Percentiles rank a stretch among this genome's conserved stretches.
Conservation (phyloP, 2,329 filamentous ascomycete species). For the Stagonosporopsis cucurbitacearum region DNA sequence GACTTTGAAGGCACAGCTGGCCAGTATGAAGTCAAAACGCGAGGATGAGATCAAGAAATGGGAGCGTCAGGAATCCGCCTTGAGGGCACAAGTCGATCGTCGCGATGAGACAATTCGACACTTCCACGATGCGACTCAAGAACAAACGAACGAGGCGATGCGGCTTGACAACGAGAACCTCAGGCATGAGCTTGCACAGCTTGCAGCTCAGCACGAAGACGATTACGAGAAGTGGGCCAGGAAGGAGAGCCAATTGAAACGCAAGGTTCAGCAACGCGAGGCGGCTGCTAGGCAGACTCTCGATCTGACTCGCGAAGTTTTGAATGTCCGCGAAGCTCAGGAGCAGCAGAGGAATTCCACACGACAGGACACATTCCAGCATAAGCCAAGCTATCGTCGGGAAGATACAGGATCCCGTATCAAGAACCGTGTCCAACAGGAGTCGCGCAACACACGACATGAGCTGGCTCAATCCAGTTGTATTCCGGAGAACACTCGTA, state of each 20-base stretch:
- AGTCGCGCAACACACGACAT: constrained; percentile 42
- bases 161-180: constrained; percentile 51
- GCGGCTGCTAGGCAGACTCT: constrained; percentile 34
- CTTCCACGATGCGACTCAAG: constrained; percentile 46
- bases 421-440: constrained; percentile 42
- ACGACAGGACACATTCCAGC: constrained; percentile 28
- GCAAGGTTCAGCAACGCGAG: constrained; percentile 43
- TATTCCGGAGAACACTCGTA: constrained; percentile 30
- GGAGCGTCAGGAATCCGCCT: constrained; percentile 39
- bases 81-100: constrained; percentile 43
- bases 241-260: constrained; percentile 42
- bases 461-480: constrained; percentile 26
- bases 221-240: constrained; percentile 42
- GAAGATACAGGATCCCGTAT: constrained; percentile 45
- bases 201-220: constrained; percentile 44
- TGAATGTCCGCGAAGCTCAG: constrained; percentile 36
- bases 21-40: constrained; percentile 74
- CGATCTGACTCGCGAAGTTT: constrained; percentile 42
- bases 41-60: constrained; percentile 55
- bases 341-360: constrained; percentile 31
- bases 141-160: constrained; percentile 49
- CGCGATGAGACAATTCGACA: constrained; percentile 50
- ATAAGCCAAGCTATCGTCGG: constrained; percentile 38
- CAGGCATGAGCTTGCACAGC: constrained; percentile 46
- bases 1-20: constrained; percentile 73